These are phyloP conservation scores for Fusarium tupiense DNA, from an alignment of 2,329 filamentous ascomycete species.

Conservation along the genomic window DNA sequence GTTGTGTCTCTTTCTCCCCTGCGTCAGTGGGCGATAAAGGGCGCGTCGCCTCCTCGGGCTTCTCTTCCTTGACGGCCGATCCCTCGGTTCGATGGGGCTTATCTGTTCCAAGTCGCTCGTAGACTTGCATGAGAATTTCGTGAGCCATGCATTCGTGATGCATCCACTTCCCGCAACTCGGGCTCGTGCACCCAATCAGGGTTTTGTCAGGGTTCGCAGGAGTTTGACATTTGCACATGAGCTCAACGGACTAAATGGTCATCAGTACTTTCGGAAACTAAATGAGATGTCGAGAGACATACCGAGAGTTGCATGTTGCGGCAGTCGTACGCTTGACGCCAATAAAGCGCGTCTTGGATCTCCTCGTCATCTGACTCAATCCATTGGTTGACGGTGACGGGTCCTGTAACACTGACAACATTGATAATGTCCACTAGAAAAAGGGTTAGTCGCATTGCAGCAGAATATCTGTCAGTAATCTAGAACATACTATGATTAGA, in stretches of 20 bases:
- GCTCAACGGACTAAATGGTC: conserved; percentile 58
- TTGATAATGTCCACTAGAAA: conserved; percentile 77
- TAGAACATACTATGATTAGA: conserved; percentile 73
- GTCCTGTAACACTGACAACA: conserved; percentile 72
- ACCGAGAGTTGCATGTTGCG: conserved; percentile 68
- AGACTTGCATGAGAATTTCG: conserved; percentile 62
- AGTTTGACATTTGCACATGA: conserved; percentile 66
- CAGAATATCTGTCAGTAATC: background rate
- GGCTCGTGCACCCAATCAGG: conserved; percentile 66
- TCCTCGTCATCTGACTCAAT: conserved; percentile 74
- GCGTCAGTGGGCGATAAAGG: conserved; percentile 64
- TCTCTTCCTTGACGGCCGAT: conserved; percentile 53
- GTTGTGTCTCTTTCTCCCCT: conserved; percentile 59
- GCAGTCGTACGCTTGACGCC: conserved; percentile 71
- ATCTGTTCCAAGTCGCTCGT: conserved; percentile 59
- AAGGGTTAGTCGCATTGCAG: conserved; percentile 17
- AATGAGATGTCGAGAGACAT: conserved; percentile 44
- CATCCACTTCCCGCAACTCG: conserved; percentile 68
- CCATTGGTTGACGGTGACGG: conserved; percentile 72
- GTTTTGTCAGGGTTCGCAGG: conserved; percentile 71
- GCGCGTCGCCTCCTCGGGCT: conserved; percentile 47
- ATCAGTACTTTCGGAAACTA: conserved; percentile 34
- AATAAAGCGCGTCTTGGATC: conserved; percentile 67
- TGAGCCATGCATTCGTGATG: conserved; percentile 71
- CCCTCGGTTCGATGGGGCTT: conserved; percentile 58